Evolutionary conservation across 164 flowering plant genomes (phyloP).

Genomic region (Brasenia schreberi): DNA sequence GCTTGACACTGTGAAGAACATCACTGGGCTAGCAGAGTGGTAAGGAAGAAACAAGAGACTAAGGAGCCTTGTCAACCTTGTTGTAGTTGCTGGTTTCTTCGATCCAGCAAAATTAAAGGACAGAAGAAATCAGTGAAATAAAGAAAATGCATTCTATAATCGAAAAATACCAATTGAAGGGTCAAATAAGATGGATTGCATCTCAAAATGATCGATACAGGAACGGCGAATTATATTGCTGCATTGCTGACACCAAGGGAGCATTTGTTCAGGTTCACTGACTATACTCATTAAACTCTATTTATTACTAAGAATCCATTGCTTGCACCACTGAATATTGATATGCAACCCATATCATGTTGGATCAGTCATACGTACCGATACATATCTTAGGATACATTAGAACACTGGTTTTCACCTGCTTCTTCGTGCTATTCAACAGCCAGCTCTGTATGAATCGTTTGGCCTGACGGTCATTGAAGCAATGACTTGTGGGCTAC

Average conservation of each 20-base stretch:
- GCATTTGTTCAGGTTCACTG: conserved; percentile 67
- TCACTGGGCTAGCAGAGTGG: conserved; percentile 86
- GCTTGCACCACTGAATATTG: no score
- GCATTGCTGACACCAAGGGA: conserved; percentile 84
- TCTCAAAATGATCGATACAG: conserved; percentile 46
- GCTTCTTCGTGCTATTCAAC: no score
- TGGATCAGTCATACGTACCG: no score
- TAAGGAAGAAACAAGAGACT: conserved; percentile 64
- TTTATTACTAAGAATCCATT: no score
- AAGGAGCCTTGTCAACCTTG: conserved; percentile 64
- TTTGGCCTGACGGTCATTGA: conserved; percentile 91
- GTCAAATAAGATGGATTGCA: conserved; percentile 89
- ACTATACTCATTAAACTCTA: no score
- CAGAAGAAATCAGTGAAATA: conserved; percentile 84
- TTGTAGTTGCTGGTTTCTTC: conserved; percentile 76
- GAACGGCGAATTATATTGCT: no score
- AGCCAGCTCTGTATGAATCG: conserved; percentile 86
- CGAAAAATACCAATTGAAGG: conserved; percentile 58
- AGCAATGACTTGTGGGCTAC: conserved; percentile 92
- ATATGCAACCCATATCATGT: no score
- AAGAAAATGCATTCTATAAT: conserved; percentile 71
- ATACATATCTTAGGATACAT: no score
- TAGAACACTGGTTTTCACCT: no score
- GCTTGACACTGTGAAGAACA: conserved; percentile 83
- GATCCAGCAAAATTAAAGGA: conserved; percentile 82